Conservation (phyloP, 345 rosid genomes). For the Angophora floribunda region DNA sequence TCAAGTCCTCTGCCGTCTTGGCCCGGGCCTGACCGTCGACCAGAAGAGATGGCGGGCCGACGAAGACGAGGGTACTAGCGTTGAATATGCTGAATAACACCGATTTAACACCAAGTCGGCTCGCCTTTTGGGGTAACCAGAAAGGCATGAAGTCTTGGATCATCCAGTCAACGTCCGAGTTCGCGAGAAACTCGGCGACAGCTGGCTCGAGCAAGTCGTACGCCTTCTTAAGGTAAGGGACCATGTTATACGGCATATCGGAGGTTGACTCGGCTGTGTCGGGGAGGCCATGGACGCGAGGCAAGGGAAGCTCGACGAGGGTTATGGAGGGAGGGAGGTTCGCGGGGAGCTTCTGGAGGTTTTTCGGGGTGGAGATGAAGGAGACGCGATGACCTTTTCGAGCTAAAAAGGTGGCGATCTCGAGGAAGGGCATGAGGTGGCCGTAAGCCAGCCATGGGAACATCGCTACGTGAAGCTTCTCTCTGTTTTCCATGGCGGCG, state of each 20-base stretch:
- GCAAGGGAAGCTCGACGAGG: conserved; percentile 14
- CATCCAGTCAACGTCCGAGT: conserved; percentile 19
- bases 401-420: not conserved
- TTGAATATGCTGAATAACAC: conserved; percentile 15
- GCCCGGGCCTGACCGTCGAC: not conserved
- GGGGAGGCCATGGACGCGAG: conserved; percentile 16
- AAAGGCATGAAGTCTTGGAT: conserved; percentile 24
- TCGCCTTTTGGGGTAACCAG: conserved; percentile 28
- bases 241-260: conserved; percentile 10
- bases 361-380: not conserved
- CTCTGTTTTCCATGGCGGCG: not conserved
- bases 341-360: not conserved
- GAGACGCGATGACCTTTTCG: not conserved
- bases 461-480: not conserved
- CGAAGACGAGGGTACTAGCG: not conserved
- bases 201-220: conserved; percentile 16
- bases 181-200: conserved; percentile 11
- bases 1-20: conserved; percentile 11
- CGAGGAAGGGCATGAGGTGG: not conserved
- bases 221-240: conserved; percentile 24
- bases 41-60: conserved; percentile 3
- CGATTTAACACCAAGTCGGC: conserved; percentile 1
- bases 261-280: conserved; percentile 18
- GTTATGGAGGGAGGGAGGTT: conserved; percentile 5
- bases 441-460: not conserved